These are phyloP conservation scores for Tylopilus vinaceipallidus DNA, from an alignment of 768 basidiomycete species.

Conservation along the genomic window DNA sequence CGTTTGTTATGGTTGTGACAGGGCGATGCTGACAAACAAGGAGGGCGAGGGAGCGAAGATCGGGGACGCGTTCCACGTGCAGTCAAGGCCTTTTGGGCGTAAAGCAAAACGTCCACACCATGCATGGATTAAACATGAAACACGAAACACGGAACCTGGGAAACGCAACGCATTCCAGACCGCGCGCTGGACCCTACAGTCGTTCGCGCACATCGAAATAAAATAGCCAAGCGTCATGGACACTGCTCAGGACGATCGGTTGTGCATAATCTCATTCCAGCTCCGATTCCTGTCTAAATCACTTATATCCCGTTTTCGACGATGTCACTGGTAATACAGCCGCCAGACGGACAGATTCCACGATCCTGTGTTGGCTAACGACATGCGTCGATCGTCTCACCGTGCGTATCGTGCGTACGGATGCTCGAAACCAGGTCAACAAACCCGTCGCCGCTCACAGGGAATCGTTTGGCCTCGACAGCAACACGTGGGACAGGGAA, in stretches of 20 bases:
- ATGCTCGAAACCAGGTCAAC: slow-evolving; percentile 7
- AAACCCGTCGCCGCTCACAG: neutral
- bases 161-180: neutral
- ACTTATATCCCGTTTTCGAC: neutral
- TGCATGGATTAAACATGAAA: slow-evolving; percentile 1
- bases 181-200: too few species aligned
- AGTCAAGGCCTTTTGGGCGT: neutral
- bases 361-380: neutral
- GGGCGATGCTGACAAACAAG: neutral
- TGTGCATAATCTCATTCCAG: slow-evolving; percentile 4
- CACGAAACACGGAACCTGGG: neutral
- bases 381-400: neutral
- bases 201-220: too few species aligned
- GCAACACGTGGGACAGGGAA: neutral
- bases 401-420: neutral
- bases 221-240: too few species aligned
- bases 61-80: neutral
- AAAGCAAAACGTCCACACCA: neutral
- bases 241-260: neutral
- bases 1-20: neutral
- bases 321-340: neutral
- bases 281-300: slow-evolving; percentile 6
- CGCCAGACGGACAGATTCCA: too few species aligned
- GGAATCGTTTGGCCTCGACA: slow-evolving; percentile 1
- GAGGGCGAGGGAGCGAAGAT: neutral